A percentile compares a stretch with the other conserved stretches of the same genome.
These are phyloP conservation scores for Aspergillus caelatus DNA, from an alignment of 2,329 filamentous ascomycete species.

Conservation along the genomic window DNA sequence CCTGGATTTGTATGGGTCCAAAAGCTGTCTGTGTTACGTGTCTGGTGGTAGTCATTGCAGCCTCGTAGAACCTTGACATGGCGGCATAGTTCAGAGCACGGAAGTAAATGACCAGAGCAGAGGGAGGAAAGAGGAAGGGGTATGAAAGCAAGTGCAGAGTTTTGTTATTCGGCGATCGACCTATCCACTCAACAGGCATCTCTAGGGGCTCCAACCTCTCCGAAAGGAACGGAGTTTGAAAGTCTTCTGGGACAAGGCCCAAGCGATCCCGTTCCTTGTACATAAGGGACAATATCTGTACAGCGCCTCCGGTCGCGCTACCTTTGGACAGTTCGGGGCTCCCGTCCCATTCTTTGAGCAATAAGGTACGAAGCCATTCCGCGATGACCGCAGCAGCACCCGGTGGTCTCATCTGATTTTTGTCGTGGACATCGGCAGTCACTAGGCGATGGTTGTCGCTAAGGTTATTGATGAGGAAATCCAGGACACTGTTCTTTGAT, in stretches of 20 bases:
- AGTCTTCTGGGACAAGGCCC: conserved; percentile 68
- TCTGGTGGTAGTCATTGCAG: conserved; percentile 55
- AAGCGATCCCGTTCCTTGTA: conserved; percentile 72
- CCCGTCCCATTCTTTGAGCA: conserved; percentile 81
- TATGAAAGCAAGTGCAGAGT: conserved; percentile 76
- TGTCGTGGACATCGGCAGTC: conserved; percentile 10
- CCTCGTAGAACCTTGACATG: conserved; percentile 81
- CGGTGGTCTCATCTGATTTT: conserved; percentile 20
- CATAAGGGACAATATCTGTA: conserved; percentile 72
- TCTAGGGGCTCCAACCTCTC: conserved; percentile 75
- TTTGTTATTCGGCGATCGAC: conserved; percentile 62
- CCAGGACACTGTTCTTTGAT: conserved; percentile 36
- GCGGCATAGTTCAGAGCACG: conserved; percentile 82
- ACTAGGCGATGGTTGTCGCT: conserved; percentile 30
- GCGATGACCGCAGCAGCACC: conserved; percentile 39
- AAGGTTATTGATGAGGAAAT: conserved; percentile 40
- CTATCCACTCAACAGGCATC: conserved; percentile 73
- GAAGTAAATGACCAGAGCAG: conserved; percentile 78
- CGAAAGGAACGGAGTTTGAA: conserved; percentile 74
- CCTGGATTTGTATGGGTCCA: conserved; percentile 49
- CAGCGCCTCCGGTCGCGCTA: conserved; percentile 73
- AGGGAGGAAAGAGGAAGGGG: conserved; percentile 75
- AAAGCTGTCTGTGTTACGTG: conserved; percentile 51
- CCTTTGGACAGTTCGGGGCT: conserved; percentile 69
- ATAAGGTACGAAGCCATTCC: conserved; percentile 61